Conservation (phyloP, 2,329 filamentous ascomycete genomes). For the Apiospora arundinis region DNA sequence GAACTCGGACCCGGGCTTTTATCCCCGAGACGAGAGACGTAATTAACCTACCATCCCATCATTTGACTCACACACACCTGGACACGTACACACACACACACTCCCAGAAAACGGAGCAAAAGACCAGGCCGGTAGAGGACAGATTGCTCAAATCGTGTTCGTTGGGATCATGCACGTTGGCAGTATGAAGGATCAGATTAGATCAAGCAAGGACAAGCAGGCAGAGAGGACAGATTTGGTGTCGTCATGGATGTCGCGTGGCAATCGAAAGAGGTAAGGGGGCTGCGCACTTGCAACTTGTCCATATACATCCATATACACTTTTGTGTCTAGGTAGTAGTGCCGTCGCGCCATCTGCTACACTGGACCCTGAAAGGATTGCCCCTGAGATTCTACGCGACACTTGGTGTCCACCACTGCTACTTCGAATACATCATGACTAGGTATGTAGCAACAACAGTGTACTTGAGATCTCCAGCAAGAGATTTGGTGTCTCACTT, state of each 20-base stretch:
- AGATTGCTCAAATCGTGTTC: background rate
- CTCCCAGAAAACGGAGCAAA: background rate
- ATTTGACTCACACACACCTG: background rate
- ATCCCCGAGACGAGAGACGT: constrained; percentile 1
- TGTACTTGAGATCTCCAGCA: background rate
- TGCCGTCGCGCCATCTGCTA: background rate
- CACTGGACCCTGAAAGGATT: background rate
- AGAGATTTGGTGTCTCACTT: constrained; percentile 31
- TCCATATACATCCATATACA: background rate
- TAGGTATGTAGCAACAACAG: background rate
- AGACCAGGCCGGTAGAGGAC: background rate
- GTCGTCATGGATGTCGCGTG: constrained; percentile 16
- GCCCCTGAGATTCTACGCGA: too few species aligned
- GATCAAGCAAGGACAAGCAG: background rate
- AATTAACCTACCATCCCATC: background rate
- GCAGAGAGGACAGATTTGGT: background rate
- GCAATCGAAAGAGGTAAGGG: background rate
- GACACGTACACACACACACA: background rate
- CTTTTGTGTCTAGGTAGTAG: background rate
- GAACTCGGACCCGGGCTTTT: constrained; percentile 9
- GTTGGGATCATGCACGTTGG: background rate
- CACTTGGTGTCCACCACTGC: background rate
- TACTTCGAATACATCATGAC: background rate
- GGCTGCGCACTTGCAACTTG: background rate
- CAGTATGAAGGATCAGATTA: background rate